Conservation (phyloP, 192 early-diverging fungal species). For the Phycomyces blakesleeanus region DNA sequence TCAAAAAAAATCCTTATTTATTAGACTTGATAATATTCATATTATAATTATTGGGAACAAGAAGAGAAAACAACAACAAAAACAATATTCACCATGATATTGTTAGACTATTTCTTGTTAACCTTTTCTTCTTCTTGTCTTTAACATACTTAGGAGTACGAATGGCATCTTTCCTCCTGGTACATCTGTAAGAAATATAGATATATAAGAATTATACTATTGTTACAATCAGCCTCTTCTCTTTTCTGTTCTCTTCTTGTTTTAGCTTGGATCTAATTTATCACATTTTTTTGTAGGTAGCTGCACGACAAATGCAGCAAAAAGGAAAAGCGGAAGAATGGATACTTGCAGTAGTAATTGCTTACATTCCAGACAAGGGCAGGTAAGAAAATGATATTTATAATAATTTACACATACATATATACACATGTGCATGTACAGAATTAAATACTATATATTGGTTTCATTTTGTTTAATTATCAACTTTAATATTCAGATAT, state of each 20-base stretch:
- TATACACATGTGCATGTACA: neutral
- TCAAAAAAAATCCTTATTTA: too few species aligned
- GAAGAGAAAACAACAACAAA: too few species aligned
- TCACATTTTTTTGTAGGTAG: constrained; percentile 25
- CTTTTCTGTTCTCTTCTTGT: neutral
- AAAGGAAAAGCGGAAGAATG: constrained; percentile 54
- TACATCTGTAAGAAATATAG: neutral
- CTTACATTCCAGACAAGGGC: constrained; percentile 45
- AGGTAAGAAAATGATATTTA: constrained; percentile 28
- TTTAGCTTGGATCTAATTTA: neutral
- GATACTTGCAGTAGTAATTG: constrained; percentile 48
- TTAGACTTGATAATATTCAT: too few species aligned
- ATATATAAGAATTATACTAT: neutral
- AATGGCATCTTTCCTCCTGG: neutral
- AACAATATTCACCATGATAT: too few species aligned
- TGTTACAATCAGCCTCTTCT: neutral
- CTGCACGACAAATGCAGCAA: constrained; percentile 45
- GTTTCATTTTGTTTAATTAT: too few species aligned
- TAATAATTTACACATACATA: neutral
- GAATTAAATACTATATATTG: too few species aligned
- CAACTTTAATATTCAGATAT: constrained; percentile 33
- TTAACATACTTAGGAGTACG: neutral
- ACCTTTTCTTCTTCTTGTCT: neutral
- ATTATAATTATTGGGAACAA: too few species aligned
- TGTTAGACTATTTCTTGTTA: too few species aligned